Percentiles rank a stretch among this genome's conserved stretches.
These are phyloP conservation scores for Ophiostoma ulmi DNA, from an alignment of 2,329 filamentous ascomycete genomes.

Conservation along the genomic window DNA sequence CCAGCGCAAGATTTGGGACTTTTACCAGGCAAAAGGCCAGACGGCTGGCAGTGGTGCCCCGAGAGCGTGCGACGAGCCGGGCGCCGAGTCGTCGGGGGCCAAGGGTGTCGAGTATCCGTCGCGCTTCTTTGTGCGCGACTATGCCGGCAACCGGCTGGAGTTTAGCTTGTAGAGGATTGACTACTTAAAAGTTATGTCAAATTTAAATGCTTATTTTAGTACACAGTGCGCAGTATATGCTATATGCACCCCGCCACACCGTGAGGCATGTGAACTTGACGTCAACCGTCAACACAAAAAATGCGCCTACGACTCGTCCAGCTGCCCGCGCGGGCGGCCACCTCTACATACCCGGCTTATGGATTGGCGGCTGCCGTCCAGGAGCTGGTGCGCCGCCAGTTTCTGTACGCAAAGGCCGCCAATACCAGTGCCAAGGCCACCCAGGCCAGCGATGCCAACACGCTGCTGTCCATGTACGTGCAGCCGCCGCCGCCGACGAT, in stretches of 20 bases:
- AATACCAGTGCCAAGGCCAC: not conserved
- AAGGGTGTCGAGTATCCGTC: slow-evolving; percentile 55
- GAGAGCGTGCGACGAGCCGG: slow-evolving; percentile 50
- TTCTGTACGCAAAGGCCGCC: slow-evolving; percentile 54
- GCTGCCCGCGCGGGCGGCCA: slow-evolving; percentile 32
- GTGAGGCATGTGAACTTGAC: not conserved
- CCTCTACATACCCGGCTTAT: slow-evolving; percentile 35
- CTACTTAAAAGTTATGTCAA: not conserved
- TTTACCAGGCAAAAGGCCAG: slow-evolving; percentile 39
- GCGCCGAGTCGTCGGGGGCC: slow-evolving; percentile 38
- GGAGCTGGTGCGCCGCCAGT: slow-evolving; percentile 39
- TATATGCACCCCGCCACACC: not conserved
- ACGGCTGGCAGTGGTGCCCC: slow-evolving; percentile 46
- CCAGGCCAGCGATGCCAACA: not conserved
- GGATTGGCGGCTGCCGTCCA: slow-evolving; percentile 38
- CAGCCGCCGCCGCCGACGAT: slow-evolving; percentile 60
- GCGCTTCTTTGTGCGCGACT: slow-evolving; percentile 58
- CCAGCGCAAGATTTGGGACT: slow-evolving; percentile 47
- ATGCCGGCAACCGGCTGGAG: slow-evolving; percentile 50
- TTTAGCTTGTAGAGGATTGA: slow-evolving; percentile 41
- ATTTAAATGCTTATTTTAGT: not conserved
- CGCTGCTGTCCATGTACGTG: slow-evolving; percentile 23
- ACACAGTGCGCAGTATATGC: not conserved
- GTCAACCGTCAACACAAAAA: not conserved
- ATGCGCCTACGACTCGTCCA: slow-evolving; percentile 39